phyloP scores from a whole-genome alignment of 2,329 filamentous ascomycete genomes.

The Neofusicoccum parvum region DNA sequence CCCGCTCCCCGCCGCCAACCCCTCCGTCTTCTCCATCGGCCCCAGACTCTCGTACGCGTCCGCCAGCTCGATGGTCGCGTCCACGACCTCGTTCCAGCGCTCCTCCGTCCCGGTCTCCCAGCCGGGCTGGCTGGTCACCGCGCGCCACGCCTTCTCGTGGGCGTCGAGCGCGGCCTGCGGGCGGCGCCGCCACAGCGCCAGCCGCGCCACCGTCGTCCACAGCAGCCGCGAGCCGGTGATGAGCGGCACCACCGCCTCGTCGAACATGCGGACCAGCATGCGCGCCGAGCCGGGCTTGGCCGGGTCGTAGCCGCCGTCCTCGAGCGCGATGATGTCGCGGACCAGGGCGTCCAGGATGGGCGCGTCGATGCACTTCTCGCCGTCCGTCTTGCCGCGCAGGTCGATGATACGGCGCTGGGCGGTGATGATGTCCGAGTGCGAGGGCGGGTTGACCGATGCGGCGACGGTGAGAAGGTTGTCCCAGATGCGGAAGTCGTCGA shows the following conservation, averaged over 20 bases:
- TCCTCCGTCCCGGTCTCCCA: slow-evolving; percentile 58
- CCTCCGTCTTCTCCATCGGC: slow-evolving; percentile 53
- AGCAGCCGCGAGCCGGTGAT: slow-evolving; percentile 79
- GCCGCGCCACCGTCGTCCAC: slow-evolving; percentile 72
- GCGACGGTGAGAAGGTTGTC: slow-evolving; percentile 92
- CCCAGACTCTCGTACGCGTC: slow-evolving; percentile 78
- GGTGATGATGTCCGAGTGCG: slow-evolving; percentile 73
- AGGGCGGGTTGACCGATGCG: slow-evolving; percentile 73
- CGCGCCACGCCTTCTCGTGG: slow-evolving; percentile 87
- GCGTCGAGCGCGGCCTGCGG: slow-evolving; percentile 75
- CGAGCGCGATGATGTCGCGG: slow-evolving; percentile 64
- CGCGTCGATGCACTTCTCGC: slow-evolving; percentile 77
- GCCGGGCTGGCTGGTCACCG: slow-evolving; percentile 60
- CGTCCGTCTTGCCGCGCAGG: slow-evolving; percentile 65
- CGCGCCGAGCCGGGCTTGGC: slow-evolving; percentile 55
- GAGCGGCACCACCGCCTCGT: slow-evolving; percentile 74
- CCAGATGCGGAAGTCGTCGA: slow-evolving; percentile 92
- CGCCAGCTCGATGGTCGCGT: slow-evolving; percentile 78
- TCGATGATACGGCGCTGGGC: slow-evolving; percentile 76
- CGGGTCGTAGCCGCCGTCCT: slow-evolving; percentile 44
- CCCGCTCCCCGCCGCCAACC: slow-evolving; percentile 49
- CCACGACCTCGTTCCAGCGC: slow-evolving; percentile 72
- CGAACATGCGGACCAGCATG: slow-evolving; percentile 71
- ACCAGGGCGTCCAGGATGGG: slow-evolving; percentile 73
- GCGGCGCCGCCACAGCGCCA: slow-evolving; percentile 73